Evolutionary conservation across 1,284 basidiomycete genomes (phyloP), one percentile per base, ranked within the genome.

Genomic region (Marasmius oreades): DNA sequence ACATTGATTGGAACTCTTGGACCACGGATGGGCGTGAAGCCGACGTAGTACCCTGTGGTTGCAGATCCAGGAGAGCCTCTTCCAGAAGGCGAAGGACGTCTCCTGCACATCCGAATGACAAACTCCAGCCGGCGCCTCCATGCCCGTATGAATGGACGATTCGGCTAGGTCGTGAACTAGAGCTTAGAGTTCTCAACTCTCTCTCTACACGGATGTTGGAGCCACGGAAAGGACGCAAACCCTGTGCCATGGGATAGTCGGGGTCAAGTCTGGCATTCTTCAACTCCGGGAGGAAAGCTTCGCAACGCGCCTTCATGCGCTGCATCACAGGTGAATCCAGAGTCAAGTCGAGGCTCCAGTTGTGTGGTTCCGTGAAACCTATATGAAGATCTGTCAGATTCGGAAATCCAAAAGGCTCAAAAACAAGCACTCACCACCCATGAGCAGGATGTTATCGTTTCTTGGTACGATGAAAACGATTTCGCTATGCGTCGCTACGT

Each of bases 111-210:
- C 62, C 62, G 45, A 63, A 61, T 0, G 60, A 62, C 24, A 55
- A 39, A 39, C 52, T 57, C 44, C 64, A 70, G 1, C 69, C 69
- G 2, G 67, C 60, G 3, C 71, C 70, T 24, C 69, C 71, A 36
- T 72, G 69, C 8, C 70, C 71, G 56, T 73, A 73, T 1, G 67
- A 67, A 59, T 73, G 71, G 23, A 73, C 60, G 48, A 73, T 69
- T 1, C 62, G 59, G 57, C 70, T 72, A 11, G 26, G 44, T 0
- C 23, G 31, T 33, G 55, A 52, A 28, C 34, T 39, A 18, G 48
- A 53, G 23, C 18, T 36, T 22, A 16, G 10, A 16, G 11, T 39
- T 22, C 64, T 57, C 44, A 58, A 20, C 61, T 73, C 72, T 5
- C 70, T 63, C 59, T 73, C 69, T 3, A 73, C 72, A 10, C 70